Conservation (phyloP, 2,329 filamentous ascomycete genomes). For the Aspergillus caelatus region DNA sequence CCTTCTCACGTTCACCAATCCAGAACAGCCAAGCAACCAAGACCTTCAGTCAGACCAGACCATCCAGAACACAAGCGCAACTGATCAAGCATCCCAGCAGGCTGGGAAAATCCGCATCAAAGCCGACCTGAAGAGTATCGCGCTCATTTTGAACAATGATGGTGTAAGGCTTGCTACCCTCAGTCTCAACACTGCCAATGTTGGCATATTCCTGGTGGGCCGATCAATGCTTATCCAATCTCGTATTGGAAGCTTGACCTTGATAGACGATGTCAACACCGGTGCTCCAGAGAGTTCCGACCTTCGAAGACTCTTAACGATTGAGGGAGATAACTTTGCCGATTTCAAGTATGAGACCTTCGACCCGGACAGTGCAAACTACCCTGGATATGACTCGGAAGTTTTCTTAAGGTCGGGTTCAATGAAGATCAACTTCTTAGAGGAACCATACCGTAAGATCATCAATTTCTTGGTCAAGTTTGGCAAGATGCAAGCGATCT, state of each 20-base stretch:
- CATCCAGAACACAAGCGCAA: slow-evolving; percentile 29
- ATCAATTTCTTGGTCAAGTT: slow-evolving; percentile 98
- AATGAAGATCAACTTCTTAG: slow-evolving; percentile 94
- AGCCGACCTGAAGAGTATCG: slow-evolving; percentile 88
- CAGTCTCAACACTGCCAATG: slow-evolving; percentile 88
- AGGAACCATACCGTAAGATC: slow-evolving; percentile 97
- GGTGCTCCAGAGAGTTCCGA: slow-evolving; percentile 81
- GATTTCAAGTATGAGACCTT: slow-evolving; percentile 99
- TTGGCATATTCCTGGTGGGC: slow-evolving; percentile 83
- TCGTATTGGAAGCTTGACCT: slow-evolving; percentile 80
- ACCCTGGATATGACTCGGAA: slow-evolving; percentile 93
- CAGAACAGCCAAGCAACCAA: slow-evolving; percentile 51
- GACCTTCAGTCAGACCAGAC: slow-evolving; percentile 34
- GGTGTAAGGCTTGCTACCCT: slow-evolving; percentile 91
- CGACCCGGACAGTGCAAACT: slow-evolving; percentile 72
- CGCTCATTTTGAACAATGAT: slow-evolving; percentile 95
- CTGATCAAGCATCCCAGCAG: slow-evolving; percentile 36
- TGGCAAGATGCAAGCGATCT: slow-evolving; percentile 98
- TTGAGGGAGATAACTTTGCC: slow-evolving; percentile 91
- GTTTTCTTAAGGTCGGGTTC: slow-evolving; percentile 90
- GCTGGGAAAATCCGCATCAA: slow-evolving; percentile 87
- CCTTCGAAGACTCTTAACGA: slow-evolving; percentile 84
- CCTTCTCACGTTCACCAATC: slow-evolving; percentile 82
- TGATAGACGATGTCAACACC: slow-evolving; percentile 92
- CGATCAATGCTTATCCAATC: slow-evolving; percentile 86